Base-by-base conservation (phyloP, 176 grass and related monocot genomes). In the Pontederia paniculata region DNA sequence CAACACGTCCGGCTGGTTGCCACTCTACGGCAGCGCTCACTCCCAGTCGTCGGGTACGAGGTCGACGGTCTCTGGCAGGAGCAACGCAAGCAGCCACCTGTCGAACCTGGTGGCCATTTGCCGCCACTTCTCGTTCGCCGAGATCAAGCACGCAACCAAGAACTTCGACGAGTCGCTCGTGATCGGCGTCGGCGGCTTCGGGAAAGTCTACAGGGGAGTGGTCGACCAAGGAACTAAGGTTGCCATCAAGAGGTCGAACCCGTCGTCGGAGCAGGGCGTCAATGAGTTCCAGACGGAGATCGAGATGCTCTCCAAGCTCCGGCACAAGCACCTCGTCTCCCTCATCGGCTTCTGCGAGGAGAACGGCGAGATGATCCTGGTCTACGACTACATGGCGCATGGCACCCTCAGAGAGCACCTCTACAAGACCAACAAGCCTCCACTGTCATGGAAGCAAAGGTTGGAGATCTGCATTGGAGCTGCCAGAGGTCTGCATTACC, bases 271-370 rank as follows among this genome's bases (percentile, higher is more conserved):
- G 83, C 88, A 94, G 22, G 88, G 88, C 42, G 79, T 63, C 18
- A 63, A 78, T 42, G 83, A 94, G 88, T 94, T 94, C 83, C 78
- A 87, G 71, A 94, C 83, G 13, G 83, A 94, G 79, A 82, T 94
- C 21, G 83, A 94, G 88, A 94, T 94, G 83, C 83, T 94, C n/a
- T 94, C 88, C 46, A 87, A 94, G 79, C 83, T 94, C 69, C 83
- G 83, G 7, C 88, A 94, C 83, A 76, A 81, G 4, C 88, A 94
- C 73, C 76, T 94, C 0, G 83, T 94, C 44, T 94, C 88, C 28
- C 74, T 94, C 66, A 94, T 94, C 65, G 88, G 88, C 53, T 94
- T 94, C 70, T 87, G 83, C 56, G 83, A 94, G 74, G 88, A 94
- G 48, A 55, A 70, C 47, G 67, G 69, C 22, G 88, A 94, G 74